These are phyloP conservation scores for Fraxinus angustifolia DNA, from an alignment of 305 asterid genomes.

Conservation along the genomic window DNA sequence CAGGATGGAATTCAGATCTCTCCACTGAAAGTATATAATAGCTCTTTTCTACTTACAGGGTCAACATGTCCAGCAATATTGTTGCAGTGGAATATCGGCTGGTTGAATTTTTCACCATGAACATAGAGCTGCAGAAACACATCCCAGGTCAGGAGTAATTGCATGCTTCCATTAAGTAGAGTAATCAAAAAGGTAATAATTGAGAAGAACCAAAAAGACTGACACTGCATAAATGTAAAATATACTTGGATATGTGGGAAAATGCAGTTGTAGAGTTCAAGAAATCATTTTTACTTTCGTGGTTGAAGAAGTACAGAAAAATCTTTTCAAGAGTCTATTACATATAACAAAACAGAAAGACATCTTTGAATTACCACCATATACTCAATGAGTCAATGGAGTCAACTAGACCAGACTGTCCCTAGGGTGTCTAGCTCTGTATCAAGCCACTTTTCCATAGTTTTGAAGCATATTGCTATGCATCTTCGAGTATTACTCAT, in stretches of 20 bases:
- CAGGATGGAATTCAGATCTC: slow-evolving; percentile 8
- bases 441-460: neutral
- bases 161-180: neutral
- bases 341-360: neutral
- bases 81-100: slow-evolving; percentile 95
- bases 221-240: neutral
- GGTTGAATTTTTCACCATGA: slow-evolving; percentile 75
- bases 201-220: neutral
- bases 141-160: slow-evolving; percentile 16
- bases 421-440: neutral
- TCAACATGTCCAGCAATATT: slow-evolving; percentile 81
- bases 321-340: neutral
- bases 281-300: neutral
- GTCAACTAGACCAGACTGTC: neutral
- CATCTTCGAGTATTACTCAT: neutral
- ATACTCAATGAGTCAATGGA: neutral
- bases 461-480: neutral
- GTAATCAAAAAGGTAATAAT: neutral
- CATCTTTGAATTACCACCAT: neutral
- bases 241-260: neutral
- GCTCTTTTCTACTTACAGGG: slow-evolving; percentile 53
- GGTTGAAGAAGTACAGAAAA: neutral
- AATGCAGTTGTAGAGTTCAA: neutral
- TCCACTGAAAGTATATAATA: neutral
- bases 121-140: slow-evolving; percentile 68